Percentiles rank a stretch among this genome's conserved stretches.
phyloP scores from a whole-genome alignment of 1,139 yeast species.

The Yamadazyma epiphylla region DNA sequence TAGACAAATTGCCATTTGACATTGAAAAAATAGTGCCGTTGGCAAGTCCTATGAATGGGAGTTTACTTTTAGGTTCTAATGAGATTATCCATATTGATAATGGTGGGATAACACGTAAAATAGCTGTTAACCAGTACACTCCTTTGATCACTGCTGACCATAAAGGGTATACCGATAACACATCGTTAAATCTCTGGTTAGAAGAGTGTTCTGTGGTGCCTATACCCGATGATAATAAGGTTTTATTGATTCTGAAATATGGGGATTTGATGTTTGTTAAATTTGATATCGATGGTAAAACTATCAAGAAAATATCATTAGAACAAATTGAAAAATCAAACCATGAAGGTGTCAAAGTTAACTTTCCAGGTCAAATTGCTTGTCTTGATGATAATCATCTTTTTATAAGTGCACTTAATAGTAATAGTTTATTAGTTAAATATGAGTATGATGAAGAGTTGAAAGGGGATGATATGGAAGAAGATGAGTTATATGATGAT shows the following conservation, averaged over 20 bases:
- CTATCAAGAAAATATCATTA: constrained; percentile 34
- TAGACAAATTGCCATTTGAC: constrained; percentile 72
- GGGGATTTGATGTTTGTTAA: constrained; percentile 52
- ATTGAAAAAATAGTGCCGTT: constrained; percentile 62
- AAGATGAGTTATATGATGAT: constrained; percentile 27
- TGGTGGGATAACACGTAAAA: constrained; percentile 69
- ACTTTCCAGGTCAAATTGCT: constrained; percentile 32
- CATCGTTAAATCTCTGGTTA: constrained; percentile 48
- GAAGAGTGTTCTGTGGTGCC: constrained; percentile 54
- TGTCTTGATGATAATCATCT: constrained; percentile 32
- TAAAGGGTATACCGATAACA: constrained; percentile 48
- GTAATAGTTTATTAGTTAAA: constrained; percentile 34
- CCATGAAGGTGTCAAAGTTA: constrained; percentile 19
- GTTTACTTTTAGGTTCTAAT: constrained; percentile 71
- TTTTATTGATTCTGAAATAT: constrained; percentile 46
- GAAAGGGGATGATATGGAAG: constrained; percentile 21
- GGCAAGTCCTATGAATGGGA: constrained; percentile 66
- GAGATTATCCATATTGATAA: constrained; percentile 78
- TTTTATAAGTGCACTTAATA: constrained; percentile 33
- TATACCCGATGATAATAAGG: constrained; percentile 46
- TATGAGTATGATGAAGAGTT: constrained; percentile 21
- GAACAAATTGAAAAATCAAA: constrained; percentile 21
- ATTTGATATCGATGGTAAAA: constrained; percentile 50
- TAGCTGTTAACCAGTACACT: constrained; percentile 61
- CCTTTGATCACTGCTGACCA: constrained; percentile 47